Percentiles rank a stretch among this genome's conserved stretches.
These are phyloP conservation scores for Citrullus colocynthis DNA, from an alignment of 306 rosid genomes.

Conservation along the genomic window DNA sequence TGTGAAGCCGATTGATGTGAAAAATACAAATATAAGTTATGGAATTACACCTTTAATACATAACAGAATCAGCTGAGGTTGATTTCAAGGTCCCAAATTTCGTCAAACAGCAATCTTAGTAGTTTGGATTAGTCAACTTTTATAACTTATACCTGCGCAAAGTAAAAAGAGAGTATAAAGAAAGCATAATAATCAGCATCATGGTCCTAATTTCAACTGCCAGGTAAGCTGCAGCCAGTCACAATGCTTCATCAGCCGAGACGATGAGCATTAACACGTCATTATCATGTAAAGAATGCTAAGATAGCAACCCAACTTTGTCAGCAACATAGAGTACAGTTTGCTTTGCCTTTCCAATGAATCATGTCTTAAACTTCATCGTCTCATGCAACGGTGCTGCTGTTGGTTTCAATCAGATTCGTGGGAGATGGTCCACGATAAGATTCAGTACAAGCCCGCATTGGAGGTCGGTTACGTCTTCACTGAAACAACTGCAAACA, in stretches of 20 bases:
- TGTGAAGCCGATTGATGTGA: not conserved
- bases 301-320: not conserved
- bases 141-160: not conserved
- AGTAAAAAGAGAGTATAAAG: not conserved
- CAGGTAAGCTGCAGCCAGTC: slow-evolving; percentile 5
- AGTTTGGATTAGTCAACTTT: not conserved
- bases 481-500: not conserved
- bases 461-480: not conserved
- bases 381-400: not conserved
- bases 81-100: not conserved
- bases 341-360: not conserved
- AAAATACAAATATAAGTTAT: not conserved
- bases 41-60: not conserved
- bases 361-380: not conserved
- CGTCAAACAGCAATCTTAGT: not conserved
- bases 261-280: not conserved
- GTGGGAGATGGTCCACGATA: slow-evolving; percentile 1
- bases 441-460: not conserved
- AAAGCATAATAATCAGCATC: slow-evolving; percentile 3
- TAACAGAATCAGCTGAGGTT: not conserved
- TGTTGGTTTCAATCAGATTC: not conserved
- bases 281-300: not conserved
- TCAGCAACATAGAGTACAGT: not conserved
- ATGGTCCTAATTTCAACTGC: not conserved
- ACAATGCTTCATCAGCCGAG: not conserved